phyloP scores from a whole-genome alignment of 2,329 filamentous ascomycete genomes.

The Arachnomyces sp. region DNA sequence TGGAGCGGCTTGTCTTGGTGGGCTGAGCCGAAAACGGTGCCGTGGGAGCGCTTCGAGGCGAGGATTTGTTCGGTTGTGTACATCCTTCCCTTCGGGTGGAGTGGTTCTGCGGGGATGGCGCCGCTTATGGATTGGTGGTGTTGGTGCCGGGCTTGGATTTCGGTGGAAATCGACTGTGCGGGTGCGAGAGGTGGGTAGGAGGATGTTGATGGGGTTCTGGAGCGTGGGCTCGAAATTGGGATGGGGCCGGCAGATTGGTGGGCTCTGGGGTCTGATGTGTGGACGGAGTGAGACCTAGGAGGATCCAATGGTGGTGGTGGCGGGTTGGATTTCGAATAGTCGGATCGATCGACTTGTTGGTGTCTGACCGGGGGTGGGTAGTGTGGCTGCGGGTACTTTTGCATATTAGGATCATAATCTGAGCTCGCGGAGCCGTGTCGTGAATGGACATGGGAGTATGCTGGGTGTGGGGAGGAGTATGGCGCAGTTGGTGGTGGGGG shows the following conservation, averaged over 20 bases:
- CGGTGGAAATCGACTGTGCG: slow-evolving; percentile 18
- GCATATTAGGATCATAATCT: slow-evolving; percentile 23
- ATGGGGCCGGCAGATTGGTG: slow-evolving; percentile 29
- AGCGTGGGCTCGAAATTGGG: slow-evolving; percentile 32
- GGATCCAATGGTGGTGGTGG: slow-evolving; percentile 23
- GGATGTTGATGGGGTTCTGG: slow-evolving; percentile 19
- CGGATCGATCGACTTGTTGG: slow-evolving; percentile 14
- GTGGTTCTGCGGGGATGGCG: slow-evolving; percentile 10
- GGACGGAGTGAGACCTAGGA: slow-evolving; percentile 14
- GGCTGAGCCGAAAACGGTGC: slow-evolving; percentile 28
- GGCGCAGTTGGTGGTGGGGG: slow-evolving; percentile 34
- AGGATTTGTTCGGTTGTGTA: slow-evolving; percentile 24
- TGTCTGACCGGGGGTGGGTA: slow-evolving; percentile 14
- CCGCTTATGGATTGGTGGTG: slow-evolving; percentile 10
- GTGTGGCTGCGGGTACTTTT: slow-evolving; percentile 17
- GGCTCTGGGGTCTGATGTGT: slow-evolving; percentile 27
- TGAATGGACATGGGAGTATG: slow-evolving; percentile 21
- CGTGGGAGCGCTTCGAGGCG: slow-evolving; percentile 29
- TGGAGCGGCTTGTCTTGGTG: slow-evolving; percentile 32
- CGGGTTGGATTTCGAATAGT: slow-evolving; percentile 21
- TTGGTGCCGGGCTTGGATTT: slow-evolving; percentile 18
- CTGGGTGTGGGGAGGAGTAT: slow-evolving; percentile 27
- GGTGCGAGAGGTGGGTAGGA: slow-evolving; percentile 13
- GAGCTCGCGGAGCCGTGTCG: slow-evolving; percentile 25
- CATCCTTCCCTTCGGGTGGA: slow-evolving; percentile 20